Evolutionary conservation across 768 basidiomycete species (phyloP).

Genomic region (Flagelloscypha sp.): DNA sequence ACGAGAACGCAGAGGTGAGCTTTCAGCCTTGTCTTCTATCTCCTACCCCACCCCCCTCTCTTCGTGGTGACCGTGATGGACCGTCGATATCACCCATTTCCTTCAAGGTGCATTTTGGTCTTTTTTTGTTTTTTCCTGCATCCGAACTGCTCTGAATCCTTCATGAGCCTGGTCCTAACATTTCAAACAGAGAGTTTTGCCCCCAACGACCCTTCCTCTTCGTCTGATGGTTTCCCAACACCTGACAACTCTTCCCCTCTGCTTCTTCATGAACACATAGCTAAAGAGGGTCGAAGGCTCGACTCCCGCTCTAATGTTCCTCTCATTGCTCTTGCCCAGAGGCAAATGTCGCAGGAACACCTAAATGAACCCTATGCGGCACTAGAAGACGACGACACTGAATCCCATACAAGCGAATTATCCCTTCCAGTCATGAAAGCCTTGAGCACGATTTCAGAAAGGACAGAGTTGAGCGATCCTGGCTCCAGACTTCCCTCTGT

Average conservation of each 20-base stretch:
- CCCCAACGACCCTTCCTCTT: too few relatives aligned
- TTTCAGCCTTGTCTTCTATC: conserved; percentile 22
- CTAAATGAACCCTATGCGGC: conserved; percentile 16
- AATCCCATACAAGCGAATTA: conserved; percentile 24
- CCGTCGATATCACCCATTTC: too few relatives aligned
- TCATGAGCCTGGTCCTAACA: too few relatives aligned
- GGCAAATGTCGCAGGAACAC: conserved; percentile 28
- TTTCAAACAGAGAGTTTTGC: too few relatives aligned
- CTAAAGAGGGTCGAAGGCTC: conserved; percentile 15
- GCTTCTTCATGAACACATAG: conserved; percentile 15
- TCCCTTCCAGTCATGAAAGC: conserved; percentile 22
- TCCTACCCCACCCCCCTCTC: conserved; percentile 14
- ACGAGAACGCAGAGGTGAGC: conserved; percentile 83
- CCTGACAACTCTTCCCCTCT: conserved; percentile 14
- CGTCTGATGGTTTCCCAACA: conserved; percentile 10
- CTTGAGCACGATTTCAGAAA: conserved; percentile 62
- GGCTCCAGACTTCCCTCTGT: conserved; percentile 34
- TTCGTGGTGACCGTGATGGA: too few relatives aligned
- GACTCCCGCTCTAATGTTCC: conserved; percentile 43
- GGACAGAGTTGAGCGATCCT: conserved; percentile 37
- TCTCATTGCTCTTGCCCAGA: conserved; percentile 54
- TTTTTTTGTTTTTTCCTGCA: too few relatives aligned
- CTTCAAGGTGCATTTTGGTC: too few relatives aligned
- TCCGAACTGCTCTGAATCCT: too few relatives aligned
- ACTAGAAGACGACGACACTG: conserved; percentile 19